Percentiles rank a stretch among this genome's conserved stretches.
Conservation (phyloP, 176 grass and related monocot species). For the Poa annua region DNA sequence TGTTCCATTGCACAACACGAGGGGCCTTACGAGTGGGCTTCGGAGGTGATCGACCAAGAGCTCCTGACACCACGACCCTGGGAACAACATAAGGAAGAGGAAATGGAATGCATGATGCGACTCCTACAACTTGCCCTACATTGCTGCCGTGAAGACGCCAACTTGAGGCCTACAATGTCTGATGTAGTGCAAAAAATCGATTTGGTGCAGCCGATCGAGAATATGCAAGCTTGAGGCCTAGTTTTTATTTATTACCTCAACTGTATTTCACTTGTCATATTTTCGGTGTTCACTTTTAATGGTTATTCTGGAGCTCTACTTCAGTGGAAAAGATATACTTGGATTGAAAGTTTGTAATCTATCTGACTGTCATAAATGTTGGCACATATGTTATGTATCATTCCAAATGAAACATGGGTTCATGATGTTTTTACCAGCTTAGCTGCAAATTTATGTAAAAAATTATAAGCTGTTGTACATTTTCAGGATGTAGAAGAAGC, state of each 20-base stretch:
- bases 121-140: neutral
- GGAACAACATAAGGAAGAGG: neutral
- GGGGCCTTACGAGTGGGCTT: neutral
- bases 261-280: neutral
- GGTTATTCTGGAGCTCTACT: neutral
- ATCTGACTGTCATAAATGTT: neutral
- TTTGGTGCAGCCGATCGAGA: neutral
- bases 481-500: neutral
- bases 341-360: neutral
- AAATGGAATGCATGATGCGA: neutral
- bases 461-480: no score
- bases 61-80: neutral
- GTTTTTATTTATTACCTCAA: no score
- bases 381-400: neutral
- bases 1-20: accelerated
- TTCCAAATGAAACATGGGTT: neutral
- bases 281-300: neutral
- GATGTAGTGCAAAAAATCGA: neutral
- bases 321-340: neutral
- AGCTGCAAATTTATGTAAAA: neutral
- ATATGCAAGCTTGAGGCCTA: neutral
- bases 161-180: neutral
- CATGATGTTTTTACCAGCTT: neutral
- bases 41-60: neutral
- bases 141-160: neutral